These are phyloP conservation scores for Xylariaceae sp. DNA, from an alignment of 2,329 filamentous ascomycete species.

Conservation along the genomic window DNA sequence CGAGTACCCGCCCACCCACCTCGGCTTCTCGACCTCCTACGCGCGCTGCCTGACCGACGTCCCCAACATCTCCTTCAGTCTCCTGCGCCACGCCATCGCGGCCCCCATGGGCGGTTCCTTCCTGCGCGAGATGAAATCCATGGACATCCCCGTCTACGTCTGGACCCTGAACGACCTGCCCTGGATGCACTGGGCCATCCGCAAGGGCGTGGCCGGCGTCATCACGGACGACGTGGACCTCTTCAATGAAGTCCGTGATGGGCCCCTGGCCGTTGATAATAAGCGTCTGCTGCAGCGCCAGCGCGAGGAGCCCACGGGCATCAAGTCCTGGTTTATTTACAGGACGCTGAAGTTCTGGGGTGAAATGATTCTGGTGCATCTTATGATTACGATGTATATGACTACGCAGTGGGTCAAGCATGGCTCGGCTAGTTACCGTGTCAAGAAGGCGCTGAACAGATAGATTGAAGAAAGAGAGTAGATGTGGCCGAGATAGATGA, in stretches of 20 bases:
- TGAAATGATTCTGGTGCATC: slow-evolving; percentile 16
- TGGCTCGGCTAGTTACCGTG: slow-evolving; percentile 18
- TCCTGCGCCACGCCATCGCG: slow-evolving; percentile 63
- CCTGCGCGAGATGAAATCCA: slow-evolving; percentile 52
- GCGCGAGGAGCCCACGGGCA: background rate
- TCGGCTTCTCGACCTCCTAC: slow-evolving; percentile 61
- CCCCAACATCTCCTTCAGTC: slow-evolving; percentile 71
- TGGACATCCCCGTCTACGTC: slow-evolving; percentile 58
- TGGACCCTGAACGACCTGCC: slow-evolving; percentile 84
- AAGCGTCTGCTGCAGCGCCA: background rate
- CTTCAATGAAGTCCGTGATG: slow-evolving; percentile 56
- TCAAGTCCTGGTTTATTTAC: slow-evolving; percentile 2
- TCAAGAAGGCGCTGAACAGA: slow-evolving; percentile 20
- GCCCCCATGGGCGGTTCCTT: slow-evolving; percentile 64
- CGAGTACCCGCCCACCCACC: slow-evolving; percentile 59
- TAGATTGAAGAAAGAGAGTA: background rate
- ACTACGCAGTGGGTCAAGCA: slow-evolving; percentile 14
- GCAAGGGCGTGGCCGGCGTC: slow-evolving; percentile 66
- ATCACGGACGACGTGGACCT: slow-evolving; percentile 76
- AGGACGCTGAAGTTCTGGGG: slow-evolving; percentile 9
- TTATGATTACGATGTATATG: slow-evolving; percentile 14
- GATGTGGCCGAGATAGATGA: too few species aligned
- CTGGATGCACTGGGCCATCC: slow-evolving; percentile 78
- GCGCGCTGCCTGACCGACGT: slow-evolving; percentile 63
- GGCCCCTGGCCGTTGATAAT: slow-evolving; percentile 1